A percentile compares a stretch with the other conserved stretches of the same genome.
phyloP scores from a whole-genome alignment of 1,284 basidiomycete genomes.

The Ceratorhiza oryzae-sativae region DNA sequence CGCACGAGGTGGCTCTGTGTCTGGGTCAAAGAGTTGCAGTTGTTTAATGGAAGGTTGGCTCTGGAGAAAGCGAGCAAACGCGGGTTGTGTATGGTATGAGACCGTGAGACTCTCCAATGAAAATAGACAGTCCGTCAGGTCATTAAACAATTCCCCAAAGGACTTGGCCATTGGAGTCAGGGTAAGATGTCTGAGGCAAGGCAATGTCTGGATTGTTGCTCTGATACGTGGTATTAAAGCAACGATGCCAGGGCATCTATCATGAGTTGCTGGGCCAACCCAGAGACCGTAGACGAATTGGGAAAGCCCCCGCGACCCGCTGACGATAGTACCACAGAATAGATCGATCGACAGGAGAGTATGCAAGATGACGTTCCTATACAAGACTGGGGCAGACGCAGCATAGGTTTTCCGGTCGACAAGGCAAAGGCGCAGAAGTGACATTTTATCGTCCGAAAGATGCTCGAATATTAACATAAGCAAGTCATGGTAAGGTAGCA shows the following conservation, averaged over 20 bases:
- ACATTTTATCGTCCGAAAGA: not conserved
- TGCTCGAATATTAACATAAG: constrained; percentile 6
- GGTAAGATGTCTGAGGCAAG: constrained; percentile 20
- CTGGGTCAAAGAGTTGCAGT: constrained; percentile 26
- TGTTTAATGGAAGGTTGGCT: constrained; percentile 24
- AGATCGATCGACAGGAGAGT: not conserved
- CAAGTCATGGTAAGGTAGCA: constrained; percentile 27
- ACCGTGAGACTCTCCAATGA: not conserved
- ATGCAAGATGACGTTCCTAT: constrained; percentile 26
- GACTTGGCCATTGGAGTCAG: constrained; percentile 36
- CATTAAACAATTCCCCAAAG: constrained; percentile 24
- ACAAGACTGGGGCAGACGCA: constrained; percentile 4
- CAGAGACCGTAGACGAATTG: constrained; percentile 4
- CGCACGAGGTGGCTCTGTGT: constrained; percentile 33
- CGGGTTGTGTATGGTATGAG: constrained; percentile 23
- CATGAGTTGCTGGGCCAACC: constrained; percentile 20
- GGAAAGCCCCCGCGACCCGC: not conserved
- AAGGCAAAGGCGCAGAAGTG: not conserved
- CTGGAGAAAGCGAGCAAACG: constrained; percentile 34
- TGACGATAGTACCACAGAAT: constrained; percentile 20
- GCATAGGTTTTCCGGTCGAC: not conserved
- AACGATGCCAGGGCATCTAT: constrained; percentile 19
- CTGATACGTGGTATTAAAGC: constrained; percentile 3
- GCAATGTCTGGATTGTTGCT: not conserved
- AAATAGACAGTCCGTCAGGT: not conserved